Conservation (phyloP, 2,329 filamentous ascomycete genomes). For the Diplodia seriata region DNA sequence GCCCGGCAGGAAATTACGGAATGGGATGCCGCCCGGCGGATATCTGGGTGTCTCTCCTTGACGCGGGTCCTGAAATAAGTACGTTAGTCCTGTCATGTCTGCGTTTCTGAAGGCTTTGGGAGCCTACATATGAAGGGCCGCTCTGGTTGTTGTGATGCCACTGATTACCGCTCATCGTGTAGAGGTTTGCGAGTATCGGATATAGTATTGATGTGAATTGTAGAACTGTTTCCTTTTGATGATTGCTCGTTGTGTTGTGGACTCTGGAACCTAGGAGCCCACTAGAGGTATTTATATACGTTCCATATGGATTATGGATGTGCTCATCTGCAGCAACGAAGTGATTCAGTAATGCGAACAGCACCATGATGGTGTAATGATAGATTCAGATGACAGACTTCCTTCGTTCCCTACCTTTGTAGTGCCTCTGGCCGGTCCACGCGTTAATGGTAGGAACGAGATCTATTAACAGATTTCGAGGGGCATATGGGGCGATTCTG, state of each 20-base stretch:
- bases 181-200: background rate
- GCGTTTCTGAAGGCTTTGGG: background rate
- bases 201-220: background rate
- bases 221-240: background rate
- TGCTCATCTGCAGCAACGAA: background rate
- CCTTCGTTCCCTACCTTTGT: background rate
- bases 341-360: background rate
- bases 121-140: background rate
- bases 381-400: background rate
- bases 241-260: background rate
- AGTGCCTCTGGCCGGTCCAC: background rate
- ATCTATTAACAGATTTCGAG: background rate
- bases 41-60: background rate
- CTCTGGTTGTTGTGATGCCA: background rate
- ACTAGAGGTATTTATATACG: background rate
- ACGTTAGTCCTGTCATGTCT: background rate
- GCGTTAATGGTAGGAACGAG: background rate
- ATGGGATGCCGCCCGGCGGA: background rate
- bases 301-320: background rate
- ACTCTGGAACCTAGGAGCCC: background rate
- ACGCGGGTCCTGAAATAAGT: background rate
- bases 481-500: background rate
- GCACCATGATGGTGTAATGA: background rate
- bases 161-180: background rate
- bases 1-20: background rate